These are phyloP conservation scores for Colletotrichum magnum DNA, from an alignment of 2,329 filamentous ascomycete genomes.

Conservation along the genomic window DNA sequence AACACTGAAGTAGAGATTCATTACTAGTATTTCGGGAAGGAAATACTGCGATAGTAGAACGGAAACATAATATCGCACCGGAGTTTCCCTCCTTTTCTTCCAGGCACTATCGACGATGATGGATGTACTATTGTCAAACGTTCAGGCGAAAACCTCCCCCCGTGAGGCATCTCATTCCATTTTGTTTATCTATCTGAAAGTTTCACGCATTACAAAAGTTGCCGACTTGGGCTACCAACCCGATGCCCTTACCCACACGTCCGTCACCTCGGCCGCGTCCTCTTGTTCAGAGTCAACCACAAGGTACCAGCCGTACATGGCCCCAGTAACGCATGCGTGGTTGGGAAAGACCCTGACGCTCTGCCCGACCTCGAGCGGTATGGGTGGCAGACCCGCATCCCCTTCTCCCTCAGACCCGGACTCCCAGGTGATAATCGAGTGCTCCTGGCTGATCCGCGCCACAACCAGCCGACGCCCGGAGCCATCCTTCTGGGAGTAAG, in stretches of 20 bases:
- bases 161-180: too few relatives aligned
- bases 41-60: too few relatives aligned
- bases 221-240: slow-evolving; percentile 4
- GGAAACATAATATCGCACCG: too few relatives aligned
- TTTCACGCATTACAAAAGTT: too few relatives aligned
- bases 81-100: too few relatives aligned
- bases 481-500: not conserved
- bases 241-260: slow-evolving; percentile 5
- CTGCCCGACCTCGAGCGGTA: slow-evolving; percentile 61
- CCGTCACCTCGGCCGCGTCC: not conserved
- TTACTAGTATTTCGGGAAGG: too few relatives aligned
- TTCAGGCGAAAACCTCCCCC: too few relatives aligned
- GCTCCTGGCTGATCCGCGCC: slow-evolving; percentile 75
- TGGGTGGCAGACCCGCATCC: not conserved
- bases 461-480: slow-evolving; percentile 62
- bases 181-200: too few relatives aligned
- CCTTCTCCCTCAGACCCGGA: slow-evolving; percentile 48
- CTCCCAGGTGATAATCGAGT: slow-evolving; percentile 70
- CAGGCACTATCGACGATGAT: too few relatives aligned
- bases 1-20: too few relatives aligned
- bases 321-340: slow-evolving; percentile 74
- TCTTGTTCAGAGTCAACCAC: slow-evolving; percentile 55
- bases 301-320: slow-evolving; percentile 73
- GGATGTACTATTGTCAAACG: too few relatives aligned
- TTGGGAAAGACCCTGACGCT: slow-evolving; percentile 68